Evolutionary conservation across 129 eudicot species (phyloP), one percentile per base, ranked within the genome.

Genomic region (Mikania micrantha): DNA sequence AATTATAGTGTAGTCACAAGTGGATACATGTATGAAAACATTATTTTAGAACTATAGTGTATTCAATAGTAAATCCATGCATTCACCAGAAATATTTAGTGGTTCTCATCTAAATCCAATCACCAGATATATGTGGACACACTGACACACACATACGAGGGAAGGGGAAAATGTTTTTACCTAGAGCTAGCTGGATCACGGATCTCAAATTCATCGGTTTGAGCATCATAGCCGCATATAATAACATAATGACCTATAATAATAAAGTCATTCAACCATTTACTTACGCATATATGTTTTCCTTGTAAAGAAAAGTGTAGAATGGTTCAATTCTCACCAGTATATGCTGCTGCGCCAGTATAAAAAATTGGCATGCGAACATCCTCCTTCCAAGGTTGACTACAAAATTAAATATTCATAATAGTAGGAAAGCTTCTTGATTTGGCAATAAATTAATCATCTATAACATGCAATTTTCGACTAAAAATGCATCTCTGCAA

Each of bases 161-260:
- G 13, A 40, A 38, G 61, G 76, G 45, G 39, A 6, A 41, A 0
- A 28, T 24, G 10, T 34, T 41, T 62, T 47, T 75, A 91, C 96
- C 95, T 92, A 49, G 98, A 82, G 74, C 85, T 92, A 47, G 98
- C 87, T n/a, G 98, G 98, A 84, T 92, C 98, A 65, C 98, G 81
- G 57, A 92, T 92, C 83, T 92, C 98, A 63, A 85, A 92, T 83
- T 81, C 91, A 35, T 85, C 87, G 40, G 80, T 79, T 45, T 47
- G 82, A 60, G 95, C 73, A 78, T 92, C 96, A 74, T 92, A 92
- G 62, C 98, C 96, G 64, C 94, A 92, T 10, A 92, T 84, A 44
- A 92, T 84, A 56, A 92, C 72, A 59, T 88, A 92, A 68, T 92
- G 98, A 82, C 98, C 98, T 92, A 80, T 63, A 50, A 50, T 50